Percentiles rank a stretch among this genome's conserved stretches.
phyloP scores from a whole-genome alignment of 2,329 filamentous ascomycete species.

The Xylaria sp. region DNA sequence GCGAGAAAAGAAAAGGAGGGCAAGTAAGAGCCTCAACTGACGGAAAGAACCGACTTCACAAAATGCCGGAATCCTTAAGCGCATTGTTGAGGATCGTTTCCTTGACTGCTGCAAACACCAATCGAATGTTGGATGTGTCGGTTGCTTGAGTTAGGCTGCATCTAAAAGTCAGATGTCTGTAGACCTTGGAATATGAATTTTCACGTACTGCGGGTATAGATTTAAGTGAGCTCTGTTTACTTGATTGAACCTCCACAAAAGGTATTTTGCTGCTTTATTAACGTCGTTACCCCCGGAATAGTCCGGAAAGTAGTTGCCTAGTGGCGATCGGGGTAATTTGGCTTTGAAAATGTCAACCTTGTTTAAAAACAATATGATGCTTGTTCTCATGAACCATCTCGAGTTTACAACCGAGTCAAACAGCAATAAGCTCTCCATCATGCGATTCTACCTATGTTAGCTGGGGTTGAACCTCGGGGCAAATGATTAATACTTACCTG shows the following conservation, averaged over 20 bases:
- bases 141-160: slow-evolving; percentile 94
- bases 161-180: slow-evolving; percentile 39
- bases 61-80: slow-evolving; percentile 95
- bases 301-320: slow-evolving; percentile 96
- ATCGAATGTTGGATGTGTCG: slow-evolving; percentile 96
- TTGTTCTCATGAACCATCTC: slow-evolving; percentile 98
- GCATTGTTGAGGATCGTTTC: slow-evolving; percentile 99
- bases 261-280: slow-evolving; percentile 96
- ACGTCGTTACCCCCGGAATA: slow-evolving; percentile 98
- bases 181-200: slow-evolving; percentile 1
- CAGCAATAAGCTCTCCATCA: slow-evolving; percentile 97
- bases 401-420: slow-evolving; percentile 99
- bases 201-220: slow-evolving; percentile 92
- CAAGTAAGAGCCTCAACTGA: slow-evolving; percentile 24
- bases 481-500: slow-evolving; percentile 70
- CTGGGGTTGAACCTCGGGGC: not conserved
- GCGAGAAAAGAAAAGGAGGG: slow-evolving; percentile 34
- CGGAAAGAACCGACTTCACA: slow-evolving; percentile 63
- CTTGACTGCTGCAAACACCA: slow-evolving; percentile 98
- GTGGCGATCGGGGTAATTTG: slow-evolving; percentile 87
- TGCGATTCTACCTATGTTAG: slow-evolving; percentile 79
- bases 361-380: slow-evolving; percentile 98
- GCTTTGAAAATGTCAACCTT: slow-evolving; percentile 99
- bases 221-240: slow-evolving; percentile 97
- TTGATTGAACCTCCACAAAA: slow-evolving; percentile 98